Base-by-base conservation (phyloP, 441 rosid species). In the Syzygium malaccense region DNA sequence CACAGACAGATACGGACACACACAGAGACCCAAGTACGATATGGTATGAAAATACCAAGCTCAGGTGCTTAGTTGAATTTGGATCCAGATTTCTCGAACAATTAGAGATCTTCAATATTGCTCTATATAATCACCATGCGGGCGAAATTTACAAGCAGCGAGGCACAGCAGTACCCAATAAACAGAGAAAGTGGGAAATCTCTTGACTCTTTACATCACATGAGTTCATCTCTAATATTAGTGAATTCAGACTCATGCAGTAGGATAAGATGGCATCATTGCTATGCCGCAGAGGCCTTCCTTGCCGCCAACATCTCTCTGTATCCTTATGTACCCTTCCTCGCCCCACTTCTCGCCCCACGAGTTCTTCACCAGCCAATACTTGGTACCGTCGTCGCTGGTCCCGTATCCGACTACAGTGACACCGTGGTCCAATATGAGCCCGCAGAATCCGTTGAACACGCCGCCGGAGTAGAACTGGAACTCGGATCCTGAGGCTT, bases 361-460 rank as follows among this genome's bases (percentile, higher is more conserved):
- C 85, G 92, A 91, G 85, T 89, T 91, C 87, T 91, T 91, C 68
- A 90, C 89, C 28, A 90, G 83, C 92, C 91, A 88, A 60, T 83
- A 91, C 88, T 91, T 86, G 23, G 64, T 71, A 14, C 88, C 85
- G 8, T 57, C 71, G 1, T 53, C 12, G 33, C 25, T 85, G 7
- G 58, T 86, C 53, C 90, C 90, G 49, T 89, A 91, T 3, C 91
- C 91, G 48, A 91, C 79, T 1, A 66, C 85, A 7, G 90, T 18
- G 2, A 91, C 90, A 7, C 89, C 91, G 19, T 91, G 91, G 87
- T 91, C 90, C n/a, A 90, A 28, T 0, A 45, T 48, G 4, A 90
- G 84, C 26, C 90, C 90, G 58, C 91, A 91, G 10, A 55, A 7
- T 32, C 91, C 88, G 2, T 85, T 85, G 87, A 90, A 90, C 51